A percentile compares a stretch with the other conserved stretches of the same genome.
Evolutionary conservation across 495 filamentous ascomycete species (phyloP).

Genomic region (Aspergillus campestris): DNA sequence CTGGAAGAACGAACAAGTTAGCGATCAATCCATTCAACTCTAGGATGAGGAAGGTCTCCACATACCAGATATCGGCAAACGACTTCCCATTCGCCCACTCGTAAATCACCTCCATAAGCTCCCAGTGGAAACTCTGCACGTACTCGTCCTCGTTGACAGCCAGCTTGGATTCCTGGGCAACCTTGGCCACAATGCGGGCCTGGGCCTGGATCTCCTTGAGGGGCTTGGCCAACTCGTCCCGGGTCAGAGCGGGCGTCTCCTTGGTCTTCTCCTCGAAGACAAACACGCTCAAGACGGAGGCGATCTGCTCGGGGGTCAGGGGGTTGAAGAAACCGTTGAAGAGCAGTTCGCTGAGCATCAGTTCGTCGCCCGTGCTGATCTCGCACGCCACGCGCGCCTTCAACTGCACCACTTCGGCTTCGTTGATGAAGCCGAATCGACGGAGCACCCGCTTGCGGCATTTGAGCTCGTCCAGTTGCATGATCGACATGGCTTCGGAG

Average conservation of each 20-base stretch:
- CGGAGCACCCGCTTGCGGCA: conserved; percentile 92
- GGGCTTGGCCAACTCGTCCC: conserved; percentile 77
- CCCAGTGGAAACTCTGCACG: conserved; percentile 73
- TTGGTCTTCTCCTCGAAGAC: conserved; percentile 94
- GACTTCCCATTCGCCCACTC: conserved; percentile 88
- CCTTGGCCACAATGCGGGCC: conserved; percentile 79
- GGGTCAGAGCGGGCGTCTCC: conserved; percentile 50
- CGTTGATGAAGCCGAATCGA: conserved; percentile 91
- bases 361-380: conserved; percentile 87
- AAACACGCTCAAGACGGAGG: conserved; percentile 81
- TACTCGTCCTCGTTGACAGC: conserved; percentile 89
- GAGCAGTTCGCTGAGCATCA: conserved; percentile 83
- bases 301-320: conserved; percentile 74
- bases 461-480: conserved; percentile 93
- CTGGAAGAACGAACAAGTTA: conserved; percentile 35
- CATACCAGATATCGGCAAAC: conserved; percentile 94
- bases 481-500: conserved; percentile 66
- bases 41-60: no score
- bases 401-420: conserved; percentile 84
- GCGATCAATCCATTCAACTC: conserved; percentile 5
- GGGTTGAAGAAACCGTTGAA: conserved; percentile 99
- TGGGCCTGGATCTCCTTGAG: conserved; percentile 77
- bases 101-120: conserved; percentile 93
- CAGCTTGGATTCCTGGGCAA: conserved; percentile 88
- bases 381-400: conserved; percentile 96